Conservation (phyloP, 2,329 filamentous ascomycete species). For the Colletotrichum acutatum region DNA sequence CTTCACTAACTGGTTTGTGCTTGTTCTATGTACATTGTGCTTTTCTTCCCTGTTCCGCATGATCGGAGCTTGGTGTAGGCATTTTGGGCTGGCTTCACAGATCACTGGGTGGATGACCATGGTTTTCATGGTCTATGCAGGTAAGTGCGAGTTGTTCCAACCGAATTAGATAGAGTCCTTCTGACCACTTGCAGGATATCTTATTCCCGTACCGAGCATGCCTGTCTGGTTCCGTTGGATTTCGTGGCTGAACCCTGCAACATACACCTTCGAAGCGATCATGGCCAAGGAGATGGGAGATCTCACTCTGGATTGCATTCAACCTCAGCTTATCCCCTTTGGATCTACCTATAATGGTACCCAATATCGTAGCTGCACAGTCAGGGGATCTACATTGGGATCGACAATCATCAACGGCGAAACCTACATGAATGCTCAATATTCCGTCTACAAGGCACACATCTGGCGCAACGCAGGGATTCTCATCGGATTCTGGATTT, state of each 20-base stretch:
- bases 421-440: slow-evolving; percentile 28
- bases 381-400: neutral
- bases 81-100: slow-evolving; percentile 67
- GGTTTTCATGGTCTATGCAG: slow-evolving; percentile 69
- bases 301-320: slow-evolving; percentile 54
- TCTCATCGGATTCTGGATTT: slow-evolving; percentile 29
- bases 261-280: slow-evolving; percentile 78
- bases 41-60: slow-evolving; percentile 83
- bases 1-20: slow-evolving; percentile 80
- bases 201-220: slow-evolving; percentile 65
- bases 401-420: slow-evolving; percentile 40
- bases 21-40: slow-evolving; percentile 72
- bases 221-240: slow-evolving; percentile 82
- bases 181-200: slow-evolving; percentile 57
- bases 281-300: slow-evolving; percentile 75
- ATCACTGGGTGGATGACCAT: slow-evolving; percentile 65
- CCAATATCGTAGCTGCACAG: neutral
- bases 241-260: slow-evolving; percentile 77
- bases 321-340: slow-evolving; percentile 14
- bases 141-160: slow-evolving; percentile 37
- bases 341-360: neutral
- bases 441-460: slow-evolving; percentile 18
- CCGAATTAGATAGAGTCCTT: neutral
- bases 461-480: slow-evolving; percentile 38
- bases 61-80: slow-evolving; percentile 75